Evolutionary conservation across 805 yeast genomes (phyloP), one percentile per base, ranked within the genome.

Genomic region (Ogataea nonfermentans): DNA sequence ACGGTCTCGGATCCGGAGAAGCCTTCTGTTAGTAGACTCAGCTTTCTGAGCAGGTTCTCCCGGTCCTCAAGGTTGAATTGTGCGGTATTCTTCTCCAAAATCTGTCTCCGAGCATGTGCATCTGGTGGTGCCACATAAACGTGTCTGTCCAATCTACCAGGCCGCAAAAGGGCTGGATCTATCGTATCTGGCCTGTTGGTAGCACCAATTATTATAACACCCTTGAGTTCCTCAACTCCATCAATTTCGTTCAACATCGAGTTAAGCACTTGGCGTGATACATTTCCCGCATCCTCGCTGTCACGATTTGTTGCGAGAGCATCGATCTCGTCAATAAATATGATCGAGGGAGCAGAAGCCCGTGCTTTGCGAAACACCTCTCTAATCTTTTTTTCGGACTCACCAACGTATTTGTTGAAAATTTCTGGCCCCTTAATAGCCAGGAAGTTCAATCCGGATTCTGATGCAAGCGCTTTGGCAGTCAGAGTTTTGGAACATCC

Each of bases 361-460:
- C 97, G 74, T 0, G 98, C 98, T 49, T 96, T 78, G 29, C 82
- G 78, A 61, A 91, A 91, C 1, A 91, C 95, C 59, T 90, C 97
- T 43, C 99, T 72, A 10, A 91, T 89, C 1, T 96, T 95, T 40
- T 90, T 75, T 58, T 93, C 98, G 2, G 95, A 83, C 57, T 91
- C 99, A 56, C 99, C 99, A 31, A 91, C 98, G 55, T 88, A 91
- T 62, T 91, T 91, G 59, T 93, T 91, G 52, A 91, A 71, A 30
- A 93, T 66, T 60, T 93, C 99, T 0, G 99, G 99, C 2, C 99
- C 99, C 61, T 93, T 93, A 6, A 91, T 96, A 0, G 98, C 96
- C 37, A 91, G 62, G 61, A 91, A 91, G 54, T 91, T 91, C 35
- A 91, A 74, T 0, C 97, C 97, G 2, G 96, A 84, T 63, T 91